phyloP scores from a whole-genome alignment of 441 rosid genomes.

The Bocquillonia castaneifolia region DNA sequence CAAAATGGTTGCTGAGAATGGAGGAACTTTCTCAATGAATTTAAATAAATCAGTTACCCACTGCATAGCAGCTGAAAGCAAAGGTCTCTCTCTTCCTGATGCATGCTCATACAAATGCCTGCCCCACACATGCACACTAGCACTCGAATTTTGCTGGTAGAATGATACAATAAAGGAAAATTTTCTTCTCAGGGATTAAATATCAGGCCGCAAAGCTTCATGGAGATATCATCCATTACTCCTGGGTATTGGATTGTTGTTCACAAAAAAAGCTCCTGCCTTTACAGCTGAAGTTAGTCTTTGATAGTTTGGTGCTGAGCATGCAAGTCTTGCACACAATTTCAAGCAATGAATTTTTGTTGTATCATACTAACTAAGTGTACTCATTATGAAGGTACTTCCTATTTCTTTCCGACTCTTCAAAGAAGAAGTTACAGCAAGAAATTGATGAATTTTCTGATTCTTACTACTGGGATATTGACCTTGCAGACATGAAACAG shows the following conservation, averaged over 20 bases:
- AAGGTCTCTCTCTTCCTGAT: slow-evolving; percentile 47
- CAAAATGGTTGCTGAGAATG: slow-evolving; percentile 91
- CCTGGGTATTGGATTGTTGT: slow-evolving; percentile 90
- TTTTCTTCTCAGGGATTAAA: slow-evolving; percentile 60
- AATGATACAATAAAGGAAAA: slow-evolving; percentile 14
- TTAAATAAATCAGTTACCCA: slow-evolving; percentile 83
- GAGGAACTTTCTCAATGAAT: slow-evolving; percentile 96
- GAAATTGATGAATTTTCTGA: slow-evolving; percentile 88
- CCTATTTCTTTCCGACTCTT: slow-evolving; percentile 65
- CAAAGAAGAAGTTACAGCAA: slow-evolving; percentile 70
- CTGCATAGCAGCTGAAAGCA: slow-evolving; percentile 88
- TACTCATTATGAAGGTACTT: slow-evolving; percentile 56
- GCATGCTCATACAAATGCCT: neutral
- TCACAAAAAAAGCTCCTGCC: slow-evolving; percentile 69
- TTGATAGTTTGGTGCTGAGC: slow-evolving; percentile 15
- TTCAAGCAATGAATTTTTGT: neutral
- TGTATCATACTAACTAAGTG: slow-evolving; percentile 6
- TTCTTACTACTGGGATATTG: slow-evolving; percentile 75
- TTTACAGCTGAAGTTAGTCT: slow-evolving; percentile 76
- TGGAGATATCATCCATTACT: slow-evolving; percentile 75
- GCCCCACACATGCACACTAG: neutral
- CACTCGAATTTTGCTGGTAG: slow-evolving; percentile 5
- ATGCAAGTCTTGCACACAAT: neutral
- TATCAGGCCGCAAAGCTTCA: slow-evolving; percentile 80
- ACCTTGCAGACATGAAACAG: slow-evolving; percentile 71